A percentile compares a stretch with the other conserved stretches of the same genome.
These are phyloP conservation scores for Termitomyces titanicus DNA, from an alignment of 768 basidiomycete genomes.

Conservation along the genomic window DNA sequence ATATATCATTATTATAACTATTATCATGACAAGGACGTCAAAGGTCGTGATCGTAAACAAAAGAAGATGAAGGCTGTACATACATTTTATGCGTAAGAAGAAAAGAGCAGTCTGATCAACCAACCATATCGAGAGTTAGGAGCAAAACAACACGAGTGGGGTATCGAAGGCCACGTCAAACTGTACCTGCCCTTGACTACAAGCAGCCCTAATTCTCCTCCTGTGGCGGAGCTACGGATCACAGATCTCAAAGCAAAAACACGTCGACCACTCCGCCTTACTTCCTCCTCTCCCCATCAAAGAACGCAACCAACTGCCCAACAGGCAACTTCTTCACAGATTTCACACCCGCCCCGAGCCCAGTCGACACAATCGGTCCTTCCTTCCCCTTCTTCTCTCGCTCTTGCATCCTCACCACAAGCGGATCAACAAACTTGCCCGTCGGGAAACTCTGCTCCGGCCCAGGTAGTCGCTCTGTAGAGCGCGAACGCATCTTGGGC, in stretches of 20 bases:
- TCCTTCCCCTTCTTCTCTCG: slow-evolving; percentile 41
- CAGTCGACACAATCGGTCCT: slow-evolving; percentile 1
- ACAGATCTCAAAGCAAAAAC: too few relatives aligned
- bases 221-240: too few relatives aligned
- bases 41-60: background rate
- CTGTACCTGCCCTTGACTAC: too few relatives aligned
- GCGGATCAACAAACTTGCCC: slow-evolving; percentile 71
- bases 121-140: background rate
- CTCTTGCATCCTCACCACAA: slow-evolving; percentile 64
- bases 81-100: background rate
- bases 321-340: slow-evolving; percentile 65
- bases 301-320: slow-evolving; percentile 81
- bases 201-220: background rate
- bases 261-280: background rate
- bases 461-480: slow-evolving; percentile 28
- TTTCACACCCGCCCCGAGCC: slow-evolving; percentile 41
- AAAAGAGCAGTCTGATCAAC: background rate
- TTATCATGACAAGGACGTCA: too few relatives aligned
- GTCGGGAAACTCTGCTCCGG: slow-evolving; percentile 26
- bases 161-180: background rate
- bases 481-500: slow-evolving; percentile 35
- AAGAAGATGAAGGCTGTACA: background rate
- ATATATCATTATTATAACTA: background rate
- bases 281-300: slow-evolving; percentile 46
- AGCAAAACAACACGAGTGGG: too few relatives aligned